Percentiles rank a stretch among this genome's conserved stretches.
Conservation (phyloP, 2,329 filamentous ascomycete species). For the Sporothrix variecibatus region DNA sequence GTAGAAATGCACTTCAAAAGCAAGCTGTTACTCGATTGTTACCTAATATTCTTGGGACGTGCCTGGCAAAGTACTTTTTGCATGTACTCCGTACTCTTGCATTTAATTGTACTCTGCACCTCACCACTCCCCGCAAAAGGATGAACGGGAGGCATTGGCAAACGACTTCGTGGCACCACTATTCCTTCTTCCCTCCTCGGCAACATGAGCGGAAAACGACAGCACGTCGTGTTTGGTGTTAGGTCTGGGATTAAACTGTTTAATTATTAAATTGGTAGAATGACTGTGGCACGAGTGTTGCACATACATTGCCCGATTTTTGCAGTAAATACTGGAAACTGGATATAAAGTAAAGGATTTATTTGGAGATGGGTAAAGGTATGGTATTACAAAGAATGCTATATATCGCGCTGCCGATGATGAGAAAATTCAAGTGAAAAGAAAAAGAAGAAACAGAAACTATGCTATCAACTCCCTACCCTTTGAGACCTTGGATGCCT, state of each 20-base stretch:
- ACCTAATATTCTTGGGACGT: not conserved
- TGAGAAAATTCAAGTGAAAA: not conserved
- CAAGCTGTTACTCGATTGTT: not conserved
- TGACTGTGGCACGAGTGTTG: not conserved
- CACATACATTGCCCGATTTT: not conserved
- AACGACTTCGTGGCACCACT: not conserved
- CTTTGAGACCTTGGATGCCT: not conserved
- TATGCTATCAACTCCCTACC: not conserved
- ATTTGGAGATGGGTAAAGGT: conserved; percentile 9
- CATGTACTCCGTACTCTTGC: not conserved
- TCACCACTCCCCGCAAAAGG: not conserved
- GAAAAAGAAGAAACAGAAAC: not conserved
- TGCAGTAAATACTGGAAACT: too few species aligned
- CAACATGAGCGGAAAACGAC: not conserved
- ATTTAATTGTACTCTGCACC: not conserved
- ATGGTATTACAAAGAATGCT: conserved; percentile 21
- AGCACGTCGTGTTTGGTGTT: not conserved
- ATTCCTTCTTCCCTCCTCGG: not conserved
- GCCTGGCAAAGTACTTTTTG: not conserved
- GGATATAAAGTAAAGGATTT: not conserved
- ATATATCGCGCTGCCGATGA: conserved; percentile 14
- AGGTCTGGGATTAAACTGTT: not conserved
- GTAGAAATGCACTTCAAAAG: not conserved
- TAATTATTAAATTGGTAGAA: too few species aligned
- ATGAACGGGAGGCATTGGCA: not conserved